Evolutionary conservation across 345 rosid genomes (phyloP).

Genomic region (Draba incana): DNA sequence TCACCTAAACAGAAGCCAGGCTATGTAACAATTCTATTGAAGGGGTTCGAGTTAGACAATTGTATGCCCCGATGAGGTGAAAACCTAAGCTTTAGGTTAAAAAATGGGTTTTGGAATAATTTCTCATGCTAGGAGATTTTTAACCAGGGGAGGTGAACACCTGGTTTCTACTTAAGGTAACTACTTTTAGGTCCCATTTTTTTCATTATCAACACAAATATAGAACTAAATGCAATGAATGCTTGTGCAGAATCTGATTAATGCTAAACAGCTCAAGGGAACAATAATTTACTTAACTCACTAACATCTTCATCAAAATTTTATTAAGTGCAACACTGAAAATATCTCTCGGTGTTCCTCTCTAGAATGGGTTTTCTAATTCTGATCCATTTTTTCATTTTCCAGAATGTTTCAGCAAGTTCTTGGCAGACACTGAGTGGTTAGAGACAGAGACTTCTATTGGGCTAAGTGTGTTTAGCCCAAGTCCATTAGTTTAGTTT

Average conservation of each 20-base stretch:
- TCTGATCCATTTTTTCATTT: conserved; percentile 30
- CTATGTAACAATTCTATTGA: neutral
- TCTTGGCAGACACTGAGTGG: conserved; percentile 41
- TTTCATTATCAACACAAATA: conserved; percentile 11
- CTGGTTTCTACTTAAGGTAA: conserved; percentile 15
- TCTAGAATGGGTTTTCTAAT: conserved; percentile 2
- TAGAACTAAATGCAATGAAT: conserved; percentile 29
- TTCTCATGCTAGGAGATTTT: neutral
- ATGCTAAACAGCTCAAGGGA: conserved; percentile 32
- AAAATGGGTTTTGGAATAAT: conserved; percentile 1
- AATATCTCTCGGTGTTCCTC: conserved; percentile 13
- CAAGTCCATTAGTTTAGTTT: too few species aligned
- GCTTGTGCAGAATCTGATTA: conserved; percentile 26
- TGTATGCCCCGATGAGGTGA: too few species aligned
- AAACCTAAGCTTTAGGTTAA: conserved; percentile 7
- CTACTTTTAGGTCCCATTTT: conserved; percentile 16
- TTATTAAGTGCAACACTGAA: conserved; percentile 6
- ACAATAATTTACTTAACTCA: conserved; percentile 12
- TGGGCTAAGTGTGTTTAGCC: too few species aligned
- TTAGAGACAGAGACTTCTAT: conserved; percentile 16
- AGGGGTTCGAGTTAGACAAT: neutral
- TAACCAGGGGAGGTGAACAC: conserved; percentile 7
- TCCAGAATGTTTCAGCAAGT: conserved; percentile 32
- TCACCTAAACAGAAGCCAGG: neutral
- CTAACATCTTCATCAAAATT: conserved; percentile 23